Evolutionary conservation across 805 yeast genomes (phyloP).

Genomic region (Torulaspora delbrueckii): DNA sequence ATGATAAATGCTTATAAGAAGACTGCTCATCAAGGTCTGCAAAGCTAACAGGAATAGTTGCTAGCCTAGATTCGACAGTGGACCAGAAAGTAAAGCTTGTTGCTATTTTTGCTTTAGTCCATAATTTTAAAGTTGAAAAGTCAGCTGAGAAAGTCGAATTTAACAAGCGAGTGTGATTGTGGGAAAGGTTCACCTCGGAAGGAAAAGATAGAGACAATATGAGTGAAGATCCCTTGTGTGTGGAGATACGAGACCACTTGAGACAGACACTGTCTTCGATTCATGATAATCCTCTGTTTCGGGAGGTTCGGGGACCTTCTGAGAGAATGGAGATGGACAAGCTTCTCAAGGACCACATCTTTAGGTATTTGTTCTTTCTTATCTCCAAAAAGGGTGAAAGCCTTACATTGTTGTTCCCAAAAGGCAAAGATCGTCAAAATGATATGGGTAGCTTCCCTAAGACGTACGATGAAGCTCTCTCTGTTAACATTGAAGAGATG

Average conservation of each 20-base stretch:
- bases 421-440: conserved; percentile 3
- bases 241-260: conserved; percentile 14
- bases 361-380: conserved; percentile 33
- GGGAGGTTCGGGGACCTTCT: conserved; percentile 25
- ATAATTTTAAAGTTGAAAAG: too few species aligned
- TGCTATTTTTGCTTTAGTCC: too few species aligned
- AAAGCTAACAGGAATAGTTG: not conserved
- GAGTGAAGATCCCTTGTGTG: conserved; percentile 3
- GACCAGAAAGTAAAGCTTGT: too few species aligned
- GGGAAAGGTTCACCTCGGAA: not conserved
- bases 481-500: conserved; percentile 11
- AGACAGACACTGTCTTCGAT: conserved; percentile 17
- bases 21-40: not conserved
- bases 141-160: not conserved
- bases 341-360: conserved; percentile 21
- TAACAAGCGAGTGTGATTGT: not conserved
- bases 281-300: conserved; percentile 21
- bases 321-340: conserved; percentile 30
- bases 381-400: conserved; percentile 39
- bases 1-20: not conserved
- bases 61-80: not conserved
- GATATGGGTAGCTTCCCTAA: conserved; percentile 16
- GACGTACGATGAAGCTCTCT: conserved; percentile 19
- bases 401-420: conserved; percentile 36
- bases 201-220: not conserved